Conservation (phyloP, 2,329 filamentous ascomycete genomes). For the Fusarium metavorans region DNA sequence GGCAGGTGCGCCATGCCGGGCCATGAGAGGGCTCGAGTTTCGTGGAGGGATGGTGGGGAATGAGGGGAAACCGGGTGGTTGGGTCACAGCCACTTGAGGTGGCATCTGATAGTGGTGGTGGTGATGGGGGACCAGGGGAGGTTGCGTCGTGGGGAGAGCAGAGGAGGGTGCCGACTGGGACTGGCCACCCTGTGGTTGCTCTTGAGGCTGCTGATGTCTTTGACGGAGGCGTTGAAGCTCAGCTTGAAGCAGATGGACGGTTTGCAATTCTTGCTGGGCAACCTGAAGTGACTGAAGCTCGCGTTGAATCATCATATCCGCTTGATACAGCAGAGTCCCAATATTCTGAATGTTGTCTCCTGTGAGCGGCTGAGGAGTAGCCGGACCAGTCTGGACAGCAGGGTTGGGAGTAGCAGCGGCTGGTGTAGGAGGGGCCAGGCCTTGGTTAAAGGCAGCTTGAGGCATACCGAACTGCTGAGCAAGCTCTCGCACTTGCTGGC, state of each 20-base stretch:
- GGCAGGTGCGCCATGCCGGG: slow-evolving; percentile 60
- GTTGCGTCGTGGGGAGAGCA: slow-evolving; percentile 14
- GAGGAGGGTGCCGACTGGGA: slow-evolving; percentile 23
- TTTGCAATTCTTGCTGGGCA: slow-evolving; percentile 75
- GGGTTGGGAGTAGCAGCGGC: slow-evolving; percentile 30
- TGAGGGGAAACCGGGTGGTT: slow-evolving; percentile 31
- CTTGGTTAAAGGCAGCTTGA: slow-evolving; percentile 43
- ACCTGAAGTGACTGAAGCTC: slow-evolving; percentile 73
- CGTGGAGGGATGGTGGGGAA: slow-evolving; percentile 49
- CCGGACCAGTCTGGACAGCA: slow-evolving; percentile 25
- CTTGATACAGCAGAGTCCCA: slow-evolving; percentile 70
- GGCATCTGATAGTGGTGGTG: slow-evolving; percentile 27
- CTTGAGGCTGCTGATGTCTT: slow-evolving; percentile 54
- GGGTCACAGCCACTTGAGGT: slow-evolving; percentile 32
- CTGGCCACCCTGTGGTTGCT: slow-evolving; percentile 40
- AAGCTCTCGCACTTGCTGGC: slow-evolving; percentile 74
- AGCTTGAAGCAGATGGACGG: slow-evolving; percentile 74
- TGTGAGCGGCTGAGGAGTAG: slow-evolving; percentile 34
- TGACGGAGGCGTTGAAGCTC: slow-evolving; percentile 76
- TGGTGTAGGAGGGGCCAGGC: slow-evolving; percentile 30
- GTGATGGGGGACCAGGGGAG: slow-evolving; percentile 23
- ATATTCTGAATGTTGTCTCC: slow-evolving; percentile 59
- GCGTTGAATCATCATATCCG: slow-evolving; percentile 76
- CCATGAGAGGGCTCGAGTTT: slow-evolving; percentile 56
- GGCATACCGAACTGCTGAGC: slow-evolving; percentile 71